Percentiles rank a stretch among this genome's conserved stretches.
phyloP scores from a whole-genome alignment of 495 filamentous ascomycete species.

The Aspergillus incahuasiensis region DNA sequence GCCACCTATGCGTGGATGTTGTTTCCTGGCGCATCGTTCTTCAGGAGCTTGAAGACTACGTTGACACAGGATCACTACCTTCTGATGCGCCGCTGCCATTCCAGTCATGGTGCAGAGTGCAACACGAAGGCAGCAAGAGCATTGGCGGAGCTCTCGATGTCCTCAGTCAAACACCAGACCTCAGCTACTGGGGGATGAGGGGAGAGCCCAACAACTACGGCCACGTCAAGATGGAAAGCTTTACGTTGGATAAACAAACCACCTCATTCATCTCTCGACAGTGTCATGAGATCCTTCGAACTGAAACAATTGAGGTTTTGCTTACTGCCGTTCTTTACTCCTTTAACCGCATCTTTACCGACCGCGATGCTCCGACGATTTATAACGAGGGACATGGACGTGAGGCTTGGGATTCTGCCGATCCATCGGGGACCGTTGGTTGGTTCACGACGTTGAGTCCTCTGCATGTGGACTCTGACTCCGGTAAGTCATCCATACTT shows the following conservation, averaged over 20 bases:
- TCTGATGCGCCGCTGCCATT: conserved; percentile 52
- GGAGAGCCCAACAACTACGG: conserved; percentile 42
- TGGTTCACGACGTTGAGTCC: conserved; percentile 60
- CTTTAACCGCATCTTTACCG: conserved; percentile 44
- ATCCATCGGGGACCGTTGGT: conserved; percentile 54
- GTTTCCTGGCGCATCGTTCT: conserved; percentile 67
- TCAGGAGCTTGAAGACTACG: conserved; percentile 59
- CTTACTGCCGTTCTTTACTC: conserved; percentile 48
- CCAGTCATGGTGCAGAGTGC: conserved; percentile 56
- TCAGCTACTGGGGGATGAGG: conserved; percentile 53
- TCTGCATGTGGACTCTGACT: conserved; percentile 26
- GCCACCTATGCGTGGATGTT: conserved; percentile 66
- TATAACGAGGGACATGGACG: conserved; percentile 56
- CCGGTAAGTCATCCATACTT: conserved; percentile 24
- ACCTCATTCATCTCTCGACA: conserved; percentile 40
- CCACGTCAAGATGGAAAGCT: conserved; percentile 38
- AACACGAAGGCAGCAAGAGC: conserved; percentile 34
- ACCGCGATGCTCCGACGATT: conserved; percentile 51
- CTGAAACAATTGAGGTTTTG: conserved; percentile 52
- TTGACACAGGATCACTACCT: conserved; percentile 38
- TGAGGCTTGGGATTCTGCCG: conserved; percentile 44
- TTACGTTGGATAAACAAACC: conserved; percentile 40
- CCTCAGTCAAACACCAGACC: conserved; percentile 32
- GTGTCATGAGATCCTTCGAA: conserved; percentile 44
- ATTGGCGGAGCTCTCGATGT: conserved; percentile 21